Evolutionary conservation across 2,329 filamentous ascomycete genomes (phyloP), one percentile per base, ranked within the genome.

Genomic region (Diaporthe vexans): DNA sequence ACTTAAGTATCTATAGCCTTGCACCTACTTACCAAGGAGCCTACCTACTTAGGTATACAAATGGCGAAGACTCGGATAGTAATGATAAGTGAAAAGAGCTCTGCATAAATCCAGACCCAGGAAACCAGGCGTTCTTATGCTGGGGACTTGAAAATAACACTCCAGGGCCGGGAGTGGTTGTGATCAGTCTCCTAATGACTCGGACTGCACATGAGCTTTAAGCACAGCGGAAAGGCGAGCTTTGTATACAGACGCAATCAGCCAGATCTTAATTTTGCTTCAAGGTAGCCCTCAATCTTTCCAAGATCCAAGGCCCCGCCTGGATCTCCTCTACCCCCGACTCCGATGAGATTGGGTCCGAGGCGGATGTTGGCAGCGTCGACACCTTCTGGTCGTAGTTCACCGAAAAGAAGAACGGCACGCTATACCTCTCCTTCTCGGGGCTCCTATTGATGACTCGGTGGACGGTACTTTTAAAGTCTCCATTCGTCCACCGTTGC

Each of bases 301-400:
- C 69, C 69, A 71, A 26, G 8, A 71, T 35, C 69, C 69, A 71
- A 17, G 69, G 69, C 4, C 69, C 69, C 4, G 69, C 69, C 26
- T 71, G 69, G 5, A 71, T 71, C 17, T 57, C 67, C 21, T 52
- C 57, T 29, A 13, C 29, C 10, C 61, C 29, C 5, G 43, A 15
- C 10, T 71, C 40, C 8, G 43, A 15, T 17, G 54, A 9, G 1
- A 7, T 6, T 8, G 11, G 4, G 1, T 59, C 56, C 10, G 56
- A 29, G 21, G 9, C 43, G 11, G 40, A n/a, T 15, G 56, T 29
- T 21, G 69, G 69, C 90, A 1, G 89, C 10, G 73, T 71, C 10
- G 54, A 40, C 13, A 75, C 59, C 24, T 54, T 71, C 26, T 61
- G 51, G 15, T 75, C 73, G 56, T 75, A 75, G 21, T 75, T 75